A percentile compares a stretch with the other conserved stretches of the same genome.
Conservation (phyloP, 2,329 filamentous ascomycete species). For the Beauveria scarabaeidicola region DNA sequence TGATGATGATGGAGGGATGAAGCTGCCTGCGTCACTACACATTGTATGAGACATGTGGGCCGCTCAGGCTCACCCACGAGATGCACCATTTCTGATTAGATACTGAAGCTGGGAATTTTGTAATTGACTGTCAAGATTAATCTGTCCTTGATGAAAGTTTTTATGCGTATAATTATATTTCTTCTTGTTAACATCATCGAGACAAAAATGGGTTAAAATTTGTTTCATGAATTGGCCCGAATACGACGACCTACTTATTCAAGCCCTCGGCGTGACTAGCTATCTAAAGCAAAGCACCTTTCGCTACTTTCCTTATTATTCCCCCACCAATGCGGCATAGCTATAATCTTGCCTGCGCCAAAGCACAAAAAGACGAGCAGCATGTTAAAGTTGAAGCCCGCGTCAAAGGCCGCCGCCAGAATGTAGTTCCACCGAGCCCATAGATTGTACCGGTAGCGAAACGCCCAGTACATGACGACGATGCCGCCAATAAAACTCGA, state of each 20-base stretch:
- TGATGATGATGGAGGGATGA: too few relatives aligned
- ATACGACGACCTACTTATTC: not conserved
- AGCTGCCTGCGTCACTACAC: too few relatives aligned
- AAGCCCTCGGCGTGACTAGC: not conserved
- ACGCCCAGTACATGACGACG: conserved; percentile 52
- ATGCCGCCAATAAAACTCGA: conserved; percentile 51
- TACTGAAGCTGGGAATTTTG: too few relatives aligned
- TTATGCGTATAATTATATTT: too few relatives aligned
- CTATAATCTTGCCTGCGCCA: conserved; percentile 45
- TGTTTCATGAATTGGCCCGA: not conserved
- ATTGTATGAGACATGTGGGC: too few relatives aligned
- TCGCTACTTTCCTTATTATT: conserved; percentile 48
- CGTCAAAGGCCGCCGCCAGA: conserved; percentile 52
- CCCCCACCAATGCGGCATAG: conserved; percentile 58
- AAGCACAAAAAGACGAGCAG: conserved; percentile 53
- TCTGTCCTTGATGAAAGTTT: too few relatives aligned
- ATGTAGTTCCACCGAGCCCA: conserved; percentile 56
- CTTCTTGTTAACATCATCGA: too few relatives aligned
- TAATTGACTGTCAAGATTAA: too few relatives aligned
- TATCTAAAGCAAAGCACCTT: conserved; percentile 43
- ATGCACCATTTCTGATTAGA: too few relatives aligned
- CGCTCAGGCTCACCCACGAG: too few relatives aligned
- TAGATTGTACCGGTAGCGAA: conserved; percentile 44
- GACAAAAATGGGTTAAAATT: not conserved
- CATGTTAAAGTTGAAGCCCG: conserved; percentile 54